phyloP scores from a whole-genome alignment of 306 rosid genomes.

The Prunus armeniaca region DNA sequence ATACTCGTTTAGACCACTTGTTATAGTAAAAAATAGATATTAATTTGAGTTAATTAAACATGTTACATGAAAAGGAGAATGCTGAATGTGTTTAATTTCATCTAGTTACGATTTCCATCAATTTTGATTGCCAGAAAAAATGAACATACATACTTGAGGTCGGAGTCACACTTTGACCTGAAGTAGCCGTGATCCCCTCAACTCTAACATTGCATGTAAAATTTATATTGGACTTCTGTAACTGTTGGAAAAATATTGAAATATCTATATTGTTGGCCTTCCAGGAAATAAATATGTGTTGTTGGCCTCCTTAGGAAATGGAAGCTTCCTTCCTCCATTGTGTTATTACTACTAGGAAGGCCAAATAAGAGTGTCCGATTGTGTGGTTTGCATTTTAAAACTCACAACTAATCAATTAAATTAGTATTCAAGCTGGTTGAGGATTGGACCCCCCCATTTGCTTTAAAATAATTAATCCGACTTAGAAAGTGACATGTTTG shows the following conservation, averaged over 20 bases:
- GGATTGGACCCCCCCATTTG: conserved; percentile 10
- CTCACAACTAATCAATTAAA: conserved; percentile 1
- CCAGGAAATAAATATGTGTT: too few species aligned
- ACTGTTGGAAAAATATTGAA: too few species aligned
- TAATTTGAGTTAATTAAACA: not conserved
- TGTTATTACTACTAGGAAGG: not conserved
- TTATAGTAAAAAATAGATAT: too few species aligned
- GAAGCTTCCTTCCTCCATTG: too few species aligned
- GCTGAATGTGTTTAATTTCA: not conserved
- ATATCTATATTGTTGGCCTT: too few species aligned
- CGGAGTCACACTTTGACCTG: too few species aligned
- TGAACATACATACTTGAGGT: not conserved
- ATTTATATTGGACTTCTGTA: too few species aligned
- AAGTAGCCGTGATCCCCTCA: too few species aligned
- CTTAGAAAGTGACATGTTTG: conserved; percentile 17
- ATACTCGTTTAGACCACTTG: too few species aligned
- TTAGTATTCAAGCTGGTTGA: not conserved
- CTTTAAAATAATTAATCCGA: not conserved
- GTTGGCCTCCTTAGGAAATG: too few species aligned
- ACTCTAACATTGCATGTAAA: too few species aligned
- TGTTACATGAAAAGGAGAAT: not conserved
- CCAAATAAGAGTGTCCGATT: not conserved
- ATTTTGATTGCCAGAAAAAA: not conserved
- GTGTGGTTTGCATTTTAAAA: not conserved
- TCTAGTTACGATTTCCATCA: not conserved